A percentile compares a stretch with the other conserved stretches of the same genome.
phyloP scores from a whole-genome alignment of 495 filamentous ascomycete species.

The Penicillium pancosmium region DNA sequence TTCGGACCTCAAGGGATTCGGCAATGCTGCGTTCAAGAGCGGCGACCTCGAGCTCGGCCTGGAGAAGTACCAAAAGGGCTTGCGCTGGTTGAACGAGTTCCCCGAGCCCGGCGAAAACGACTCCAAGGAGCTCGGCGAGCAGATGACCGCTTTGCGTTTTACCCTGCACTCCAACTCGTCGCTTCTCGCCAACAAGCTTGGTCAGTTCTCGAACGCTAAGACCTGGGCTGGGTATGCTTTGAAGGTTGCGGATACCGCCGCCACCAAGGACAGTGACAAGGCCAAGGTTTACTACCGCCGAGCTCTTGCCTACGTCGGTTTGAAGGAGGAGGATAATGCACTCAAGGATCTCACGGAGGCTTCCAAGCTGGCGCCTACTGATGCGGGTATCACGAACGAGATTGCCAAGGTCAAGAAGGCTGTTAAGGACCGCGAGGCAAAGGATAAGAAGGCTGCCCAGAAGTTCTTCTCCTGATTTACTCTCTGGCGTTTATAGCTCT shows the following conservation, averaged over 20 bases:
- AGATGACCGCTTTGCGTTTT: constrained; percentile 75
- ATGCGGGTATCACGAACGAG: constrained; percentile 76
- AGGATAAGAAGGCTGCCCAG: constrained; percentile 85
- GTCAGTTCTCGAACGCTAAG: constrained; percentile 67
- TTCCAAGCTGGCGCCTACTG: constrained; percentile 70
- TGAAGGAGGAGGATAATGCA: constrained; percentile 87
- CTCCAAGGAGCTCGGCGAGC: constrained; percentile 61
- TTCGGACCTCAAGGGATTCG: constrained; percentile 85
- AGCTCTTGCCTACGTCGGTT: constrained; percentile 68
- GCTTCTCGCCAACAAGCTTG: constrained; percentile 78
- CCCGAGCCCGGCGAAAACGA: constrained; percentile 68
- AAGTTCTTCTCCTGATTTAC: constrained; percentile 73
- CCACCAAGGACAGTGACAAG: constrained; percentile 72
- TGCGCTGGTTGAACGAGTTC: constrained; percentile 92
- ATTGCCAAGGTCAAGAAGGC: constrained; percentile 74
- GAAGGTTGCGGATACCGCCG: constrained; percentile 55
- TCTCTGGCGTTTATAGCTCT: constrained; percentile 6
- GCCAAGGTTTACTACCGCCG: constrained; percentile 88
- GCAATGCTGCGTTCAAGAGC: constrained; percentile 88
- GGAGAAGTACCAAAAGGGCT: constrained; percentile 96
- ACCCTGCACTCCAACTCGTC: constrained; percentile 77
- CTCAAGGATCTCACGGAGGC: constrained; percentile 78
- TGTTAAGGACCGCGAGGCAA: constrained; percentile 70
- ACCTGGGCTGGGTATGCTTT: constrained; percentile 74
- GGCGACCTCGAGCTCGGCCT: constrained; percentile 70